Evolutionary conservation across 2,329 filamentous ascomycete genomes (phyloP).

Genomic region (Coleophoma crateriformis): DNA sequence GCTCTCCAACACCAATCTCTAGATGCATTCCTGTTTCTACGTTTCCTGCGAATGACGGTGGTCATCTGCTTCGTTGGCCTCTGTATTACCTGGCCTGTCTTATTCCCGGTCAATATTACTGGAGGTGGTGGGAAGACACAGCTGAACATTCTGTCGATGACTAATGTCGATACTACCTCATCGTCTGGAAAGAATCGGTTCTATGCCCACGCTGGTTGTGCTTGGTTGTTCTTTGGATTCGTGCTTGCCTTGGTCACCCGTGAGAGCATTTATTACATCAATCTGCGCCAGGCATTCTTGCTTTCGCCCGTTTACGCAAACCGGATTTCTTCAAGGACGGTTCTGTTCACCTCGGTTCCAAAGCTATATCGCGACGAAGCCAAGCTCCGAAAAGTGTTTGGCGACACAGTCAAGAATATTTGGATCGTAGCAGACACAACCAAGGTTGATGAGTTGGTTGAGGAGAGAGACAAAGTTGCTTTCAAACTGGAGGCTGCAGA

Average conservation of each 20-base stretch:
- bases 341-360: constrained; percentile 84
- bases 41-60: constrained; percentile 75
- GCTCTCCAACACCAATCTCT: constrained; percentile 87
- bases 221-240: constrained; percentile 82
- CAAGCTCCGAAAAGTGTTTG: constrained; percentile 77
- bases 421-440: constrained; percentile 79
- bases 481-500: constrained; percentile 83
- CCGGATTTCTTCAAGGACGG: constrained; percentile 83
- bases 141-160: constrained; percentile 73
- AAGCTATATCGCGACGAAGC: constrained; percentile 69
- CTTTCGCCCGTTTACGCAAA: constrained; percentile 78
- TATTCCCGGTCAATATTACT: constrained; percentile 77
- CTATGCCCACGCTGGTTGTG: constrained; percentile 76
- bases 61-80: constrained; percentile 80
- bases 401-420: constrained; percentile 71
- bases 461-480: constrained; percentile 74
- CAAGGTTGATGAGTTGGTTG: constrained; percentile 73
- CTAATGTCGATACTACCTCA: constrained; percentile 59
- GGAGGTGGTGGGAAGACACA: constrained; percentile 61
- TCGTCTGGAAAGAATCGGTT: constrained; percentile 53
- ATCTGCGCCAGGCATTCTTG: constrained; percentile 86
- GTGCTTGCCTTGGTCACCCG: constrained; percentile 83
- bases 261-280: constrained; percentile 88
- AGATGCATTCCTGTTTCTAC: constrained; percentile 86
- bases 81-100: constrained; percentile 80